These are phyloP conservation scores for Aspergillus latus DNA, from an alignment of 2,329 filamentous ascomycete species.

Conservation along the genomic window DNA sequence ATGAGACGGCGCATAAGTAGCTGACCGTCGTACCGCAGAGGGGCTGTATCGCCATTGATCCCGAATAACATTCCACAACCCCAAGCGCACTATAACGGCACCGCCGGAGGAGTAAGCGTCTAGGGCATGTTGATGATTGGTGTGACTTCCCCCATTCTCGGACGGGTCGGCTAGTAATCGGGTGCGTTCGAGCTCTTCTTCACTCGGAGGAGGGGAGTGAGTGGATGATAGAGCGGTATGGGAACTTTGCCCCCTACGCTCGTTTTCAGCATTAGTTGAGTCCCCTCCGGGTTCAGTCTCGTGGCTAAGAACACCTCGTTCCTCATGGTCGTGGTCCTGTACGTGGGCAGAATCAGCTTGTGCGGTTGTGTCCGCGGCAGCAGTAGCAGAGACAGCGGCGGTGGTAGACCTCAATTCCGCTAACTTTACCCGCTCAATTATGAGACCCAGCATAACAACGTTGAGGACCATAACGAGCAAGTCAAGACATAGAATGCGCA, in stretches of 20 bases:
- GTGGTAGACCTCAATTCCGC: constrained; percentile 29
- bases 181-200: constrained; percentile 30
- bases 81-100: constrained; percentile 39
- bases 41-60: constrained; percentile 41
- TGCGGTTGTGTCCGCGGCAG: constrained; percentile 25
- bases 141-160: constrained; percentile 22
- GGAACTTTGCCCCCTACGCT: constrained; percentile 34
- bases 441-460: constrained; percentile 56
- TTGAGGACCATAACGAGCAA: constrained; percentile 56
- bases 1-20: constrained; percentile 31
- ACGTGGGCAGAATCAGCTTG: not conserved
- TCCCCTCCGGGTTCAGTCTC: not conserved
- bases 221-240: constrained; percentile 5
- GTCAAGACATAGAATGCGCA: constrained; percentile 55
- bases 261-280: constrained; percentile 32
- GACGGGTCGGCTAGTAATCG: constrained; percentile 37
- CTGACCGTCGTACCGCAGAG: constrained; percentile 22
- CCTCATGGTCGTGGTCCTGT: constrained; percentile 61
- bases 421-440: constrained; percentile 53
- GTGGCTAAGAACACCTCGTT: constrained; percentile 51
- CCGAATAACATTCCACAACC: constrained; percentile 35
- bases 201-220: constrained; percentile 8
- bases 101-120: constrained; percentile 41
- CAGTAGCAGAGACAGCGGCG: constrained; percentile 13
- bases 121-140: constrained; percentile 36